A percentile compares a stretch with the other conserved stretches of the same genome.
phyloP scores from a whole-genome alignment of 768 basidiomycete genomes.

The Suillus americanus region DNA sequence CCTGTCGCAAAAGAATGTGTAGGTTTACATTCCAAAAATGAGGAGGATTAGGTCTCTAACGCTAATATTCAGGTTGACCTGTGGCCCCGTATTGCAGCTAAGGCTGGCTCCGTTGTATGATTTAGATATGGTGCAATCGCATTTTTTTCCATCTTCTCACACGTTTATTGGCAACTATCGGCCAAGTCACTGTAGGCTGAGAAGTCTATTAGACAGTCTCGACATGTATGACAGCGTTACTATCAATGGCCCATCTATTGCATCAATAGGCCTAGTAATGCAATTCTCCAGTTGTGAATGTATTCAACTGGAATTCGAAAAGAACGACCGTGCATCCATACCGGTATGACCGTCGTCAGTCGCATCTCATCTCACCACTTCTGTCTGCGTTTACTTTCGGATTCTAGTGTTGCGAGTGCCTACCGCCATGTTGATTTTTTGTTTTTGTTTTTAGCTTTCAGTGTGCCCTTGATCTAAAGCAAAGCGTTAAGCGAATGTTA shows the following conservation, averaged over 20 bases:
- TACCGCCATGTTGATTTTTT: neutral
- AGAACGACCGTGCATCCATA: neutral
- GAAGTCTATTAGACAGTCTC: neutral
- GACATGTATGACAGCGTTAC: neutral
- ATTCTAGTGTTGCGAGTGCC: neutral
- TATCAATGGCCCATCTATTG: neutral
- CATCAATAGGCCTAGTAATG: neutral
- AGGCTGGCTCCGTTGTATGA: conserved; percentile 98
- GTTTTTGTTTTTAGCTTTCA: neutral
- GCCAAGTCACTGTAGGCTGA: neutral
- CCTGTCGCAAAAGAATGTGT: conserved; percentile 99
- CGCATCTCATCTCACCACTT: neutral
- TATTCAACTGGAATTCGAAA: neutral
- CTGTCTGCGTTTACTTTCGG: neutral
- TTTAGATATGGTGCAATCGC: conserved; percentile 7
- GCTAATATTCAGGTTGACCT: conserved; percentile 74
- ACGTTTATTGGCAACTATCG: neutral
- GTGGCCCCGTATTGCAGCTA: conserved; percentile 99
- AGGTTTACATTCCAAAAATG: conserved; percentile 33
- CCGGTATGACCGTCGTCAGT: neutral
- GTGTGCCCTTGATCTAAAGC: neutral
- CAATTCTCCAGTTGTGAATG: neutral
- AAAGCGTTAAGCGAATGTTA: neutral
- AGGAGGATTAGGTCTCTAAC: neutral
- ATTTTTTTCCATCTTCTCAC: neutral